Conservation (phyloP, 163 green algal genomes). For the Scenedesmus sp. region DNA sequence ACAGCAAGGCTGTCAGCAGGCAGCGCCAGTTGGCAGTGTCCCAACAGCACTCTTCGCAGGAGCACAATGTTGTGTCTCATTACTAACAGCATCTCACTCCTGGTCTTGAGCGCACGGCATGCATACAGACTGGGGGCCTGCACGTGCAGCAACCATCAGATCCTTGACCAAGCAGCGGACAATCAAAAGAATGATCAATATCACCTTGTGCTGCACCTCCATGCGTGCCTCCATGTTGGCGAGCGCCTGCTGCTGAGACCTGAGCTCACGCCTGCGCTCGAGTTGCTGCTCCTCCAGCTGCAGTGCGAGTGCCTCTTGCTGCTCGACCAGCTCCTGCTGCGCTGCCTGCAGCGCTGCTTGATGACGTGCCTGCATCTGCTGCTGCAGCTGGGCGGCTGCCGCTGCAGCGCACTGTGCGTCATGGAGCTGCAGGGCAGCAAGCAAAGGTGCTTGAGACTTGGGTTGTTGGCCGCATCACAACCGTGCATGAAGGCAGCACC, state of each 20-base stretch:
- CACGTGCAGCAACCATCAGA: no score
- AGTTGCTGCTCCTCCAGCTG: neutral
- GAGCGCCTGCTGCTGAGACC: neutral
- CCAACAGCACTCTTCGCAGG: no score
- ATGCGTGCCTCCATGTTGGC: neutral
- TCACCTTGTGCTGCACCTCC: neutral
- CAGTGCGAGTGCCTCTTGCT: neutral
- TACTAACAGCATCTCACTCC: no score
- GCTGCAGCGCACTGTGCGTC: slow-evolving; percentile 16
- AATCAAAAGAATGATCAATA: no score
- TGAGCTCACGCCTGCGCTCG: neutral
- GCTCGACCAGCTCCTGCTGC: neutral
- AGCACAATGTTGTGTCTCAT: no score
- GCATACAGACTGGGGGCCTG: no score
- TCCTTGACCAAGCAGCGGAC: no score
- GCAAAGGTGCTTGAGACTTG: neutral
- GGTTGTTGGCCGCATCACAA: no score
- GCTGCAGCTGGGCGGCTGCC: slow-evolving; percentile 23
- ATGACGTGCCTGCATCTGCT: slow-evolving; percentile 14
- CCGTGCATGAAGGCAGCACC: no score
- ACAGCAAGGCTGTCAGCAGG: neutral
- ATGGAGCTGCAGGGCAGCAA: neutral
- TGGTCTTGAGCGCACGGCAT: no score
- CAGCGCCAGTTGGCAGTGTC: neutral
- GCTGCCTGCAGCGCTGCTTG: neutral